Base-by-base conservation (phyloP, 305 asterid genomes). In the Fraxinus latifolia region DNA sequence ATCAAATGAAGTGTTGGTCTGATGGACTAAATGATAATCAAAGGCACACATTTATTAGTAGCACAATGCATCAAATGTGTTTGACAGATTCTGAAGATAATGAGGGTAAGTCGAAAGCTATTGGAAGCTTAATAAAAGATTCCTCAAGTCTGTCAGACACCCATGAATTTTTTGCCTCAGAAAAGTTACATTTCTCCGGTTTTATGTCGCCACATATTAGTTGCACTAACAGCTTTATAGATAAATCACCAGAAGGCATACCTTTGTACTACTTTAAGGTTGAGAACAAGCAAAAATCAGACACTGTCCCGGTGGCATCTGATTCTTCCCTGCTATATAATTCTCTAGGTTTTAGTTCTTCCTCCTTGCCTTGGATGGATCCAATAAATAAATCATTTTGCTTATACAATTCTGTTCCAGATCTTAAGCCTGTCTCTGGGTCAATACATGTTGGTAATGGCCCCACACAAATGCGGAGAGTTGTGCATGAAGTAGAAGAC, bases 191-290 rank as follows among this genome's bases (percentile, higher is more conserved):
- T 80, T 85, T 96, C 80, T 92, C 98, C 68, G 99, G 99, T 82
- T 94, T 96, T 82, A 90, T 93, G 88, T 90, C 99, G 53, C 99
- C 98, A 39, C 98, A 94, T 76, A 92, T 92, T 88, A 92, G 98
- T 87, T 91, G 92, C 87, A 88, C 90, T 91, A 92, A 91, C 89
- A 92, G 98, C 89, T 92, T 94, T 82, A 88, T 94, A 71, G 98
- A 94, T 81, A 94, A 93, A 89, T 89, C 99, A 29, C 87, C 98
- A 79, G 97, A 94, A 83, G 94, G 97, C 87, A 91, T 94, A 85
- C 99, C 99, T 79, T 85, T 93, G 81, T 96, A 94, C 87, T 85
- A 91, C 93, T 96, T 89, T 79, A 96, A 94, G 88, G 91, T 91
- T 86, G 98, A 94, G 85, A 91, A 85, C 82, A 89, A 85, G 82